Percentiles rank a stretch among this genome's conserved stretches.
phyloP scores from a whole-genome alignment of 2,329 filamentous ascomycete species.

The Beauveria pseudobassiana region DNA sequence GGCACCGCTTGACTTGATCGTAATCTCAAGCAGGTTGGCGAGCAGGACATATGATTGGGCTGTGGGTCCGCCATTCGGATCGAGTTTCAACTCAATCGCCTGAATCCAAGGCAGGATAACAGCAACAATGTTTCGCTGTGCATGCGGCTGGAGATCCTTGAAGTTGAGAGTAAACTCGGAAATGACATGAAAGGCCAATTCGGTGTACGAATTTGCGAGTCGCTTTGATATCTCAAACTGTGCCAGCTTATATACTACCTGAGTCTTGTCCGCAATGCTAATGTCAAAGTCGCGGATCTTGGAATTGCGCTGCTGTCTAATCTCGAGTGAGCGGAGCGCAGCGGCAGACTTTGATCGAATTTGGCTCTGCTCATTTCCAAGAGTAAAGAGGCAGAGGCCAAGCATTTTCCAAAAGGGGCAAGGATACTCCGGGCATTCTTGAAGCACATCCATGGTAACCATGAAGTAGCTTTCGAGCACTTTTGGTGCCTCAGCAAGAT shows the following conservation, averaged over 20 bases:
- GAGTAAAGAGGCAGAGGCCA: slow-evolving; percentile 79
- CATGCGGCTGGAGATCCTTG: slow-evolving; percentile 72
- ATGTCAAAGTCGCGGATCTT: slow-evolving; percentile 97
- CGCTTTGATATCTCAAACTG: slow-evolving; percentile 95
- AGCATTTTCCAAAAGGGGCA: slow-evolving; percentile 87
- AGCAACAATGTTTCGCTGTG: slow-evolving; percentile 89
- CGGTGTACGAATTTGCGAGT: slow-evolving; percentile 78
- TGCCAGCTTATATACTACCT: slow-evolving; percentile 93
- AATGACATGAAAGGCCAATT: slow-evolving; percentile 87
- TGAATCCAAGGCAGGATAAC: slow-evolving; percentile 96
- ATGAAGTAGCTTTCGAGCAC: slow-evolving; percentile 92
- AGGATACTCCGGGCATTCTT: slow-evolving; percentile 73
- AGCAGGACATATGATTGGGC: slow-evolving; percentile 90
- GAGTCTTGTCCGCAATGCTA: slow-evolving; percentile 96
- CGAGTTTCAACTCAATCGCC: slow-evolving; percentile 82
- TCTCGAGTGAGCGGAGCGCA: slow-evolving; percentile 73
- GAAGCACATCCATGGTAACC: slow-evolving; percentile 80
- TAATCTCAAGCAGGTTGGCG: slow-evolving; percentile 92
- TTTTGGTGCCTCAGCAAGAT: slow-evolving; percentile 71
- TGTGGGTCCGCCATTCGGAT: slow-evolving; percentile 85
- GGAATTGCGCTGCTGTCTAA: slow-evolving; percentile 69
- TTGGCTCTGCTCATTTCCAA: slow-evolving; percentile 85
- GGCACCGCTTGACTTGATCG: slow-evolving; percentile 79
- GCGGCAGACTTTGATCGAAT: slow-evolving; percentile 83
- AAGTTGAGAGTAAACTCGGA: slow-evolving; percentile 94